phyloP scores from a whole-genome alignment of 2,329 filamentous ascomycete species.

The Thielaviopsis populi region DNA sequence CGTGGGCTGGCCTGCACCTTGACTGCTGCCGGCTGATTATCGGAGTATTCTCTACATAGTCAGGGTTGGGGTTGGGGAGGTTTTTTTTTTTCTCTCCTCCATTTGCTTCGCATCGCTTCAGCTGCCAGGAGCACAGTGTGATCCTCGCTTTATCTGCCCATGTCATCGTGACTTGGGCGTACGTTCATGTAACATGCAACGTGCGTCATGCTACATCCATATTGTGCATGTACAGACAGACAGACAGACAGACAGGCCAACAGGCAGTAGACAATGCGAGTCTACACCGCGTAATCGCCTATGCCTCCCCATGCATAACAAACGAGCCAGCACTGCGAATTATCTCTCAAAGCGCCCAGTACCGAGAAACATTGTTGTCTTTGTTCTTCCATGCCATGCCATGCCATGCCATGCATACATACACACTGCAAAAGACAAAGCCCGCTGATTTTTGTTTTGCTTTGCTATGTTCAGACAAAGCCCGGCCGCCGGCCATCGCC shows the following conservation, averaged over 20 bases:
- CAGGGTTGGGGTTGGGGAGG: background rate
- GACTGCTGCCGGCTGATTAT: background rate
- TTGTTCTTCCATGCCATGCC: no score
- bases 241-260: background rate
- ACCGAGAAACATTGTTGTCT: no score
- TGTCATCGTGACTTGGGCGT: background rate
- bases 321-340: background rate
- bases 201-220: background rate
- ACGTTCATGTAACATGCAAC: background rate
- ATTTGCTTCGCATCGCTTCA: background rate
- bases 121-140: background rate
- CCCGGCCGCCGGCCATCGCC: no score
- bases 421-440: no score
- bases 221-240: background rate
- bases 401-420: no score
- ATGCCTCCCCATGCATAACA: background rate
- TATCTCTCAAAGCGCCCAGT: background rate
- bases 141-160: slow-evolving; percentile 1
- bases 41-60: background rate
- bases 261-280: background rate
- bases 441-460: no score
- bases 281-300: background rate
- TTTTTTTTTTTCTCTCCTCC: background rate
- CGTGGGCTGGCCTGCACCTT: background rate
- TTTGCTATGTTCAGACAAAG: no score